Base-by-base conservation (phyloP, 768 basidiomycete species). In the Lentinula lateritia region DNA sequence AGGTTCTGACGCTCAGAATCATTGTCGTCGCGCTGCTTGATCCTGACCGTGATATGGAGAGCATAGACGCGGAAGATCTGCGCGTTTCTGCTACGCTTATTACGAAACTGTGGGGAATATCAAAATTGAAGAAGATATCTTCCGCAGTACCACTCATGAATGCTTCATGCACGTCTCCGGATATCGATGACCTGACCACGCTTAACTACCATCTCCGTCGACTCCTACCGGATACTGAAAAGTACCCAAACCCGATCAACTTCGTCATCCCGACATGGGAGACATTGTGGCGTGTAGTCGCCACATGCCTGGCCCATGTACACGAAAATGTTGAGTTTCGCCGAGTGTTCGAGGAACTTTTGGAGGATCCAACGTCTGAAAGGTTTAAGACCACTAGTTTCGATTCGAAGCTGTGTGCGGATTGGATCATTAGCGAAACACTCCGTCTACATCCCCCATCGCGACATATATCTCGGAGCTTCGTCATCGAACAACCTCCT, bases 181-280 rank as follows among this genome's bases (percentile, higher is more conserved):
- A n/a, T 18, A 16, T 1, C 69, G 84, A 5, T 12, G 20, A 23
- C 8, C 39, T 55, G 5, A 36, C 35, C 38, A 23, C 38, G 10
- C 54, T 55, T 38, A 75, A 76, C 52, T 5, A 50, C 2, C 71
- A 72, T 52, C 69, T 86, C 20, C 69, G 73, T 2, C 66, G 60
- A 1, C 79, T 86, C 63, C 62, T 86, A 23, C 75, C 79, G 1
- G 70, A 76, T 38, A 56, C 50, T 0, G 64, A 69, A 0, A 61
- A 34, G 4, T 75, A 72, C 55, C 70, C 72, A 1, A 75, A 79
- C 42, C 79, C 82, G 0, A 69, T 87, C 15, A 76, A 86, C 50
- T 76, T 77, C 60, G 74, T 88, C 59, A 77, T 87, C 48, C 86
- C 86, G 0, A 71, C 81, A 0, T 88, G 83, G 75, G 87, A 88